phyloP scores from a whole-genome alignment of 192 early-diverging fungal species.

The Coemansia pectinata region DNA sequence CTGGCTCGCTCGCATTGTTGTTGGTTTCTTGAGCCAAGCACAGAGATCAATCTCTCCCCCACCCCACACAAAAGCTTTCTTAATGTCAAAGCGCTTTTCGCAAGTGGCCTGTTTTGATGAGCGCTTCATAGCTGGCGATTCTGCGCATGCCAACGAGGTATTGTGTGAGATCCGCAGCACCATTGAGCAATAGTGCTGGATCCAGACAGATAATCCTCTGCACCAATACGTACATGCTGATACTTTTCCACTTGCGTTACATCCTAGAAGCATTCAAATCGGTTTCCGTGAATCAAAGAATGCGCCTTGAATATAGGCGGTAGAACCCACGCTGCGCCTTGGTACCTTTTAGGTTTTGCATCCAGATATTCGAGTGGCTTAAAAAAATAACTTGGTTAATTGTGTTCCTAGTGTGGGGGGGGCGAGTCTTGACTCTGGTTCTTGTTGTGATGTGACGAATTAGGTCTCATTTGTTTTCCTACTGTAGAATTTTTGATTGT shows the following conservation, averaged over 20 bases:
- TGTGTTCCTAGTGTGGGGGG: background rate
- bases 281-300: background rate
- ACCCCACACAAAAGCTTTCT: background rate
- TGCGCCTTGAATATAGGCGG: background rate
- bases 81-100: background rate
- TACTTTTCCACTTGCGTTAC: background rate
- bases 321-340: background rate
- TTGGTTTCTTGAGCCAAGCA: background rate
- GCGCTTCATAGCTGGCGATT: background rate
- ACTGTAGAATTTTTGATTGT: background rate
- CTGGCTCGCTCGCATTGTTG: background rate
- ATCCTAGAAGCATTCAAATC: background rate
- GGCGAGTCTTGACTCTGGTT: background rate
- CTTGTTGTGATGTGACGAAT: background rate
- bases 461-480: background rate
- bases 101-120: background rate
- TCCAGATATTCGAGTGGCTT: background rate
- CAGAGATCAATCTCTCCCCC: background rate
- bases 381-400: background rate
- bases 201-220: background rate
- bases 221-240: background rate
- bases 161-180: background rate
- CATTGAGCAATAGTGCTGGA: background rate
- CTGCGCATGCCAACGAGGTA: background rate
- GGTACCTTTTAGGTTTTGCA: background rate